These are phyloP conservation scores for Globisporangium carolinianum DNA, from an alignment of 352 stramenopile species.

Conservation along the genomic window DNA sequence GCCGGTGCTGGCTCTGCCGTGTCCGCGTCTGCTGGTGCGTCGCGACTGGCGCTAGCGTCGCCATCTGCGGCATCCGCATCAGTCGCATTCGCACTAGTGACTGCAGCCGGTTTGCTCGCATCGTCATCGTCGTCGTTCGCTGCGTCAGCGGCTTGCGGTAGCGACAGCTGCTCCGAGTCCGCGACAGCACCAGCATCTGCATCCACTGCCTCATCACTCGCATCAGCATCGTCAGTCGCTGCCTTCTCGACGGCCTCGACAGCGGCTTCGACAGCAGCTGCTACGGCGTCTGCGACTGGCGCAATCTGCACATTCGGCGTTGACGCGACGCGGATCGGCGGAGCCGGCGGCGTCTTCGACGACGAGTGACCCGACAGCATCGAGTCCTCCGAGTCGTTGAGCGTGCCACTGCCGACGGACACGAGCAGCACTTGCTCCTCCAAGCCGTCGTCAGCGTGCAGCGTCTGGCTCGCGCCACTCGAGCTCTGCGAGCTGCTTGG, in stretches of 20 bases:
- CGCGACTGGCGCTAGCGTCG: background rate
- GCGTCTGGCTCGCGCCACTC: too few species aligned
- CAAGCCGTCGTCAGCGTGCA: too few species aligned
- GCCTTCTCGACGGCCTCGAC: background rate
- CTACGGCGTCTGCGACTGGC: background rate
- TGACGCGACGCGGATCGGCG: slow-evolving; percentile 1
- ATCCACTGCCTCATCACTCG: background rate
- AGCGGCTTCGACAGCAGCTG: background rate
- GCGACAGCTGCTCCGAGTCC: too few species aligned
- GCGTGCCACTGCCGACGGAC: too few species aligned
- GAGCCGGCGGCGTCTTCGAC: slow-evolving; percentile 19
- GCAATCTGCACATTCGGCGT: background rate
- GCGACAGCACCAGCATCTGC: background rate
- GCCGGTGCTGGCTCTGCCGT: background rate
- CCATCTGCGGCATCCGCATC: background rate
- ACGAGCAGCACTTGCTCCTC: too few species aligned
- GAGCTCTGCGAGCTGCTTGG: too few species aligned
- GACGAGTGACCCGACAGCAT: slow-evolving; percentile 14
- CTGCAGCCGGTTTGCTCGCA: background rate
- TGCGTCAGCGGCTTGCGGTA: background rate
- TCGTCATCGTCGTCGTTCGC: background rate
- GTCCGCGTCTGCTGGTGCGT: background rate
- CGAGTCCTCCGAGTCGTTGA: slow-evolving; percentile 11
- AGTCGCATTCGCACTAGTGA: background rate
- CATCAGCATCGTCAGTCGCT: background rate